phyloP scores from a whole-genome alignment of 169 alveolate genomes.

The Cryptosporidium meleagridis region DNA sequence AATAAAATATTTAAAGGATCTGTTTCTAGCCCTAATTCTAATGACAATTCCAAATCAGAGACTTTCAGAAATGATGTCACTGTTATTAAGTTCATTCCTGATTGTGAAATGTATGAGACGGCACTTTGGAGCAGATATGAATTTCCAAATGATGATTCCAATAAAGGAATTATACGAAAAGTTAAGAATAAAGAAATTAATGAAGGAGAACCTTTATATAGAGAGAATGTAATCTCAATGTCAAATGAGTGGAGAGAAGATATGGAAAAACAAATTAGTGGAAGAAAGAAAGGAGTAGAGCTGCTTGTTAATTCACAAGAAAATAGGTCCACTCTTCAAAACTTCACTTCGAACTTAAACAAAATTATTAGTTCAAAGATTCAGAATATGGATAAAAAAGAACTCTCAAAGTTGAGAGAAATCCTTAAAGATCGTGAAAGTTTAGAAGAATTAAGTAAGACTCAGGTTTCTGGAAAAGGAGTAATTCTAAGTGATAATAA shows the following conservation, averaged over 20 bases:
- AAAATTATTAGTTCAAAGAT: not conserved
- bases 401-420: slow-evolving; percentile 8
- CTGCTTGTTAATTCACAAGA: slow-evolving; percentile 11
- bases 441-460: not conserved
- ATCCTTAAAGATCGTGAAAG: not conserved
- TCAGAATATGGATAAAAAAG: slow-evolving; percentile 19
- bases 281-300: slow-evolving; percentile 23
- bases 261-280: slow-evolving; percentile 13
- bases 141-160: slow-evolving; percentile 46
- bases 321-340: not conserved
- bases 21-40: not conserved
- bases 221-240: slow-evolving; percentile 11
- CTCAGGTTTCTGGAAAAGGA: not conserved
- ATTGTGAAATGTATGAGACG: slow-evolving; percentile 46
- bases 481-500: not conserved
- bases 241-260: slow-evolving; percentile 25
- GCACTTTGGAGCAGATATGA: slow-evolving; percentile 59
- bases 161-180: slow-evolving; percentile 41
- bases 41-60: not conserved
- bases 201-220: slow-evolving; percentile 31
- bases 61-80: not conserved
- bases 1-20: not conserved
- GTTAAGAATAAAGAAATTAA: not conserved
- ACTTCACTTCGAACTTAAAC: not conserved
- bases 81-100: slow-evolving; percentile 32